These are phyloP conservation scores for Iris pallida DNA, from an alignment of 116 monocot genomes.

Conservation along the genomic window DNA sequence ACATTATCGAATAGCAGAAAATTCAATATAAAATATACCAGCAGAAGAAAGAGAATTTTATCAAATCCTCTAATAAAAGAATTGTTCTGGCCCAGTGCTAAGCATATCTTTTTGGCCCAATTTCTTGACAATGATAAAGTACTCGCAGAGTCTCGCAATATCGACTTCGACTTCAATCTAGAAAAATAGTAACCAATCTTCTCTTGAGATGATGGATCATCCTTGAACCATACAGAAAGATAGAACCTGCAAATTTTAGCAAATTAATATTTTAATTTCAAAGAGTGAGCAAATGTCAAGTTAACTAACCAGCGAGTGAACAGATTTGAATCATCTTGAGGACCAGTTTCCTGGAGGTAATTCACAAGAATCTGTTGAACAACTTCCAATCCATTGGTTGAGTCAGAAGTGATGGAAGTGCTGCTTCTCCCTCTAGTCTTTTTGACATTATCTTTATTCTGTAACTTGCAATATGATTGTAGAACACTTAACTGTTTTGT, in stretches of 20 bases:
- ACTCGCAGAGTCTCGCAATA: constrained; percentile 61
- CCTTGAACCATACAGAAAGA: constrained; percentile 91
- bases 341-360: constrained; percentile 70
- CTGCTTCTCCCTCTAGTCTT: constrained; percentile 13
- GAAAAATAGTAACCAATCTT: constrained; percentile 63
- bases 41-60: constrained; percentile 77
- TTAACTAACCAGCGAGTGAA: constrained; percentile 82
- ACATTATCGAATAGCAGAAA: constrained; percentile 14
- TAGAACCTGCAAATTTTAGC: constrained; percentile 73
- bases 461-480: constrained; percentile 55
- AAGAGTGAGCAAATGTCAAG: constrained; percentile 5
- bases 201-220: constrained; percentile 59
- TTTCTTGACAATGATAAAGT: constrained; percentile 57
- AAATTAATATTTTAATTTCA: not conserved
- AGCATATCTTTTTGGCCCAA: constrained; percentile 79
- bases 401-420: constrained; percentile 12
- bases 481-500: constrained; percentile 68
- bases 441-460: constrained; percentile 36
- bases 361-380: constrained; percentile 89
- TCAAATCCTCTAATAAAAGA: constrained; percentile 98
- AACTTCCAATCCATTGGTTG: constrained; percentile 40
- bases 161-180: constrained; percentile 74
- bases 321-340: constrained; percentile 63
- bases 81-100: constrained; percentile 72
- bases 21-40: constrained; percentile 44